A percentile compares a stretch with the other conserved stretches of the same genome.
These are phyloP conservation scores for Multifurca ochricompacta DNA, from an alignment of 768 basidiomycete genomes.

Conservation along the genomic window DNA sequence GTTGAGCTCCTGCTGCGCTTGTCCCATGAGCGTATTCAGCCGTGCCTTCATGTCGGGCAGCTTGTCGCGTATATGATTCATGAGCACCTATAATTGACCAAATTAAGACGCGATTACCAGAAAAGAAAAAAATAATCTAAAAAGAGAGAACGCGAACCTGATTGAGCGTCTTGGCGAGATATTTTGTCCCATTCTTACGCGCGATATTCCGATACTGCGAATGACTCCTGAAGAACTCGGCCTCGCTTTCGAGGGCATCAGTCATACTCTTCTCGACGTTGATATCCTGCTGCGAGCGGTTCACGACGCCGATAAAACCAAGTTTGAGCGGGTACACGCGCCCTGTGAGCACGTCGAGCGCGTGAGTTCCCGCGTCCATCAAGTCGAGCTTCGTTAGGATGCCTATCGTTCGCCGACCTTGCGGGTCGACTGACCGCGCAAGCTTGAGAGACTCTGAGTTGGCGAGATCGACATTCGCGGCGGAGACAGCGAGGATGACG, in stretches of 20 bases:
- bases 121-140: background rate
- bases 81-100: conserved; percentile 67
- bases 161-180: conserved; percentile 87
- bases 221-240: conserved; percentile 87
- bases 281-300: conserved; percentile 96
- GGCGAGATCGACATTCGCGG: conserved; percentile 96
- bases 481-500: conserved; percentile 92
- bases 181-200: conserved; percentile 96
- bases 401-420: conserved; percentile 92
- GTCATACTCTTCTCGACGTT: conserved; percentile 76
- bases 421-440: conserved; percentile 88
- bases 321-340: conserved; percentile 96
- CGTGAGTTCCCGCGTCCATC: conserved; percentile 98
- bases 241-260: conserved; percentile 78
- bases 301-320: conserved; percentile 96
- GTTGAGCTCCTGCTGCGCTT: conserved; percentile 96
- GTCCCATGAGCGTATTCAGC: conserved; percentile 96
- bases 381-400: conserved; percentile 97
- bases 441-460: conserved; percentile 97
- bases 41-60: conserved; percentile 99
- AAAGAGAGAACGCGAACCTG: conserved; percentile 47
- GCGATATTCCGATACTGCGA: conserved; percentile 91
- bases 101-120: background rate
- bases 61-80: conserved; percentile 98
- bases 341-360: conserved; percentile 89